Evolutionary conservation across 441 rosid genomes (phyloP), one percentile per base, ranked within the genome.

Genomic region (Heliophila coronopifolia): DNA sequence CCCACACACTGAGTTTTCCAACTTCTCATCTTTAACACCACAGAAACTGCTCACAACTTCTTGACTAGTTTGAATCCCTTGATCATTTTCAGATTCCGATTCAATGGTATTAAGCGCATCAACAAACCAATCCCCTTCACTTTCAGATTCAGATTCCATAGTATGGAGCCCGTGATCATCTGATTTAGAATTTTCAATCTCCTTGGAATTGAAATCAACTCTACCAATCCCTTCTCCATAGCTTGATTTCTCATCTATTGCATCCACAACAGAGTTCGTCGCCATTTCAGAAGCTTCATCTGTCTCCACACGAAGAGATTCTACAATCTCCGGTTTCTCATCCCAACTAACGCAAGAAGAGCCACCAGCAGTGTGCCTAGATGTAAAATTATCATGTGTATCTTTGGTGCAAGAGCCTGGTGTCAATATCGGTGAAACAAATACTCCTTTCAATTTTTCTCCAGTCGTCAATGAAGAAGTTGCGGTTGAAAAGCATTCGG

Each of bases 21-120:
- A 45, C 16, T n/a, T 52, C 26, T 52, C 33, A 8, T 25, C 38
- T 17, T 8, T 46, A 54, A 65, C 58, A 49, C 42, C 43, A 23
- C 65, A 26, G 5, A 62, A 59, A 66, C 38, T 64, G 50, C 56
- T 77, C 67, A 60, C 64, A 46, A 61, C 70, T 45, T 75, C 80
- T 65, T 31, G 68, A 61, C 79, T 78, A 12, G 73, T 79, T 62
- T 59, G 78, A 53, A 52, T 69, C 54, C 74, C 77, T 28, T 60
- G 52, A 59, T 82, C 83, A 41, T 34, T 76, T 59, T 84, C 98
- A 34, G 83, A 84, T 81, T 83, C 98, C 1, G 84, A 69, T 57
- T 91, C 95, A 20, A 91, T 79, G 7, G 79, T 76, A 64, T 86
- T 86, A 40, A 83, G 91, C 17, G 98, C 98, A 75, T 91, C 98